Percentiles rank a stretch among this genome's conserved stretches.
Conservation (phyloP, 169 alveolate genomes). For the Cyclospora cayetanensis region DNA sequence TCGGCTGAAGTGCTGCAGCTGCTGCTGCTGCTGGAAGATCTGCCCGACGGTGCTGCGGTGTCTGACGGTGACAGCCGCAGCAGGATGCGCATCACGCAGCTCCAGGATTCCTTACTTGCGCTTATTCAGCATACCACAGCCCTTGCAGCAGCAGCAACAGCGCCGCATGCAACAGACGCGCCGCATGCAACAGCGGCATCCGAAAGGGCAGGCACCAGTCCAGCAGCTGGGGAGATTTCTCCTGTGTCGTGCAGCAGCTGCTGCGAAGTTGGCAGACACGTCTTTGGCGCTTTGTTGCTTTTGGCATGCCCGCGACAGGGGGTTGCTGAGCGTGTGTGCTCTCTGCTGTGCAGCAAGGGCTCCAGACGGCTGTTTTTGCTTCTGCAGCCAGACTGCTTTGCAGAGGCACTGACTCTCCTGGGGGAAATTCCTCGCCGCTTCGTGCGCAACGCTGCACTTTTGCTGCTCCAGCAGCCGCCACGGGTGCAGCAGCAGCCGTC, state of each 20-base stretch:
- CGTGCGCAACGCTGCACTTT: slow-evolving; percentile 37
- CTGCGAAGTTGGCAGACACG: background rate
- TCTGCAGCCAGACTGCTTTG: slow-evolving; percentile 57
- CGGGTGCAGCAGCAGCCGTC: slow-evolving; percentile 28
- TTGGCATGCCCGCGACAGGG: slow-evolving; percentile 54
- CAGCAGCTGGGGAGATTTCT: no score
- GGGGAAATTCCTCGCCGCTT: slow-evolving; percentile 38
- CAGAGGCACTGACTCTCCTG: slow-evolving; percentile 36
- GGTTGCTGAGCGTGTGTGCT: slow-evolving; percentile 15
- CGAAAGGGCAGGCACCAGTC: background rate
- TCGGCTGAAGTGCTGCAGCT: slow-evolving; percentile 51
- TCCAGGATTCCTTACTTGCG: background rate
- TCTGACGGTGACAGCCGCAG: background rate
- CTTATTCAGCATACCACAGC: slow-evolving; percentile 32
- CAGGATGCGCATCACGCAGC: background rate
- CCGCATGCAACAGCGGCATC: background rate
- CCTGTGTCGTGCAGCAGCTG: slow-evolving; percentile 49
- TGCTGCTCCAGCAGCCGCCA: slow-evolving; percentile 50
- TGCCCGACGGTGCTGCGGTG: slow-evolving; percentile 39
- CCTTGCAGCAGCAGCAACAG: background rate
- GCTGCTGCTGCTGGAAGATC: slow-evolving; percentile 59
- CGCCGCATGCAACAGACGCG: slow-evolving; percentile 44
- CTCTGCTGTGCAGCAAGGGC: background rate
- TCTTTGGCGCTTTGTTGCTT: slow-evolving; percentile 49
- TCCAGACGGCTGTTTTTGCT: background rate